These are phyloP conservation scores for Podospora fimiseda DNA, from an alignment of 495 filamentous ascomycete genomes.

Conservation along the genomic window DNA sequence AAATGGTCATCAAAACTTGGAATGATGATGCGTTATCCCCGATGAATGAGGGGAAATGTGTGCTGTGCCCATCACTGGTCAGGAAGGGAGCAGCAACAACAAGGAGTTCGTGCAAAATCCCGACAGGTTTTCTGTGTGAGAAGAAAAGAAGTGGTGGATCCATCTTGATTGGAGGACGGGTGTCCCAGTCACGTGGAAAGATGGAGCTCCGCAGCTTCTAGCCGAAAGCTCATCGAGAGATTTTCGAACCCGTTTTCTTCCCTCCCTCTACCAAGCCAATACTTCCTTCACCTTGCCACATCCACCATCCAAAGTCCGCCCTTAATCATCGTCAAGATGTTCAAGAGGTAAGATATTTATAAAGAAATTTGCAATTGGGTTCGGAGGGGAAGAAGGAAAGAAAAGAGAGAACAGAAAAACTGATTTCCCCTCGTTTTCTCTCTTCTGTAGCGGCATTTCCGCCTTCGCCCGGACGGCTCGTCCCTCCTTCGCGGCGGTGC, in stretches of 20 bases:
- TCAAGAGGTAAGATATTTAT: conserved; percentile 67
- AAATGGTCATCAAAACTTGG: too few relatives aligned
- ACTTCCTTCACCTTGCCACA: conserved; percentile 30
- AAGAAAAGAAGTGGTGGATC: conserved; percentile 1
- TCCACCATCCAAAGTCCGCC: conserved; percentile 39
- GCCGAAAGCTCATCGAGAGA: conserved; percentile 35
- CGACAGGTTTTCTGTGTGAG: too few relatives aligned
- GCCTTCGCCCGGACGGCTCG: conserved; percentile 71
- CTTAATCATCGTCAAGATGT: conserved; percentile 64
- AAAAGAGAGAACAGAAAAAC: conserved; percentile 30
- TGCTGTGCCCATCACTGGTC: background rate
- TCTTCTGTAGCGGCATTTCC: conserved; percentile 62
- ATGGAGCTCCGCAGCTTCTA: conserved; percentile 33
- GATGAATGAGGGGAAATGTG: background rate
- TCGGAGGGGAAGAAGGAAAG: background rate
- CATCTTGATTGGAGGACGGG: too few relatives aligned
- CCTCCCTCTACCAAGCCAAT: conserved; percentile 32
- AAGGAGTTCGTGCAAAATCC: too few relatives aligned
- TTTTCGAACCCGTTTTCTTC: conserved; percentile 36
- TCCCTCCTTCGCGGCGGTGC: conserved; percentile 60
- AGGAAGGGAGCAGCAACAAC: conserved; percentile 1
- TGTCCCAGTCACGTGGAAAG: conserved; percentile 27
- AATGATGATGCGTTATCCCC: too few relatives aligned
- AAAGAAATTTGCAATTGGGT: background rate
- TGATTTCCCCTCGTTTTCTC: conserved; percentile 28